A percentile compares a stretch with the other conserved stretches of the same genome.
Conservation (phyloP, 768 basidiomycete species). For the Kwoniella bestiolae region DNA sequence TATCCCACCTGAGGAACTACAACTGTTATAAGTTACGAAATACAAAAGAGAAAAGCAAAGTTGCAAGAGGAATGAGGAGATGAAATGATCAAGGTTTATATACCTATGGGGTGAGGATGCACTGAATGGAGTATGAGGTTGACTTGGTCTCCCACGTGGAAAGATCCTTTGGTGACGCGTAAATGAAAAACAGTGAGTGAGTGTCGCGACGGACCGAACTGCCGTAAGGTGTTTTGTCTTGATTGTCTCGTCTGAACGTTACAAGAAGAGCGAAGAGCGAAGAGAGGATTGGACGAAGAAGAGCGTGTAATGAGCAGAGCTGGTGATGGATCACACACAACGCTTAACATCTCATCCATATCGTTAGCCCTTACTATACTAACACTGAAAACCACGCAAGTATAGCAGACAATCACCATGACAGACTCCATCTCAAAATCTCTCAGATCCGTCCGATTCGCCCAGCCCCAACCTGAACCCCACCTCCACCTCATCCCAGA, state of each 20-base stretch:
- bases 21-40: background rate
- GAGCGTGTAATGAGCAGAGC: too few species aligned
- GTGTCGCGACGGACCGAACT: constrained; percentile 6
- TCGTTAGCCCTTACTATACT: too few species aligned
- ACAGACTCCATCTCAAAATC: background rate
- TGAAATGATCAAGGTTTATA: background rate
- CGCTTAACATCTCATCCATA: too few species aligned
- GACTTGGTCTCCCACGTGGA: constrained; percentile 1
- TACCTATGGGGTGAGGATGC: background rate
- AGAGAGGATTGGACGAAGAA: too few species aligned
- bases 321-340: too few species aligned
- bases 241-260: too few species aligned
- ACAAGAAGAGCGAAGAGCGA: too few species aligned
- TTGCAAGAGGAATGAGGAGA: background rate
- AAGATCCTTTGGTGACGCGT: too few species aligned
- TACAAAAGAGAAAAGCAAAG: background rate
- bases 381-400: too few species aligned
- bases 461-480: background rate
- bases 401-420: too few species aligned
- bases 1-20: background rate
- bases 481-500: constrained; percentile 6
- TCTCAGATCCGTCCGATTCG: background rate
- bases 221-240: constrained; percentile 3
- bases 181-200: background rate
- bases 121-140: background rate